Conservation (phyloP, 345 rosid species). For the Salix koriyanagi region DNA sequence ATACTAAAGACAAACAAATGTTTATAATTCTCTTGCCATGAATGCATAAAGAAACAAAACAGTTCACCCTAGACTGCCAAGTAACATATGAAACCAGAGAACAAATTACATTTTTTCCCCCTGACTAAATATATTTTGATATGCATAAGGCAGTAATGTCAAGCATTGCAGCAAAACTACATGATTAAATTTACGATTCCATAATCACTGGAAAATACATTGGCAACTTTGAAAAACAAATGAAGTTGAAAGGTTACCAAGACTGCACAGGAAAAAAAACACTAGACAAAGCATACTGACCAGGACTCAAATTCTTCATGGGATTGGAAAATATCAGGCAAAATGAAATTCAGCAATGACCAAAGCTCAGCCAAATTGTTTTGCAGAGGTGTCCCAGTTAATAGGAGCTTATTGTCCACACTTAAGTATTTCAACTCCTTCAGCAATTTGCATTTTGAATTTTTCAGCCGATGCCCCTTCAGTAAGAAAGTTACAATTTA, state of each 20-base stretch:
- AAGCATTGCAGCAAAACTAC: background rate
- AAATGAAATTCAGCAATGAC: conserved; percentile 89
- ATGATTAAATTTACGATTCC: background rate
- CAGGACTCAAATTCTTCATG: conserved; percentile 96
- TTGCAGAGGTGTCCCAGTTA: conserved; percentile 95
- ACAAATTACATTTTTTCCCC: no score
- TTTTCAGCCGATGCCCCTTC: conserved; percentile 95
- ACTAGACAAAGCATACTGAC: conserved; percentile 30
- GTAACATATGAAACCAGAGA: no score
- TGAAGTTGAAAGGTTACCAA: background rate
- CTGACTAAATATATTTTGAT: background rate
- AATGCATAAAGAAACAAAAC: no score
- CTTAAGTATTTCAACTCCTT: conserved; percentile 52
- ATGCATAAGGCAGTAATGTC: background rate
- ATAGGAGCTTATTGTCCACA: conserved; percentile 73
- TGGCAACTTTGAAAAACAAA: background rate
- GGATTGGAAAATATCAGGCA: conserved; percentile 90
- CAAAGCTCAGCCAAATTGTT: conserved; percentile 95
- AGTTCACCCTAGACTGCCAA: no score
- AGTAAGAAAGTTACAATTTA: conserved; percentile 6
- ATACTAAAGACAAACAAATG: no score
- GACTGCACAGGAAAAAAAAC: background rate
- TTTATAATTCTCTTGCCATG: no score
- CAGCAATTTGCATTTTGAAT: conserved; percentile 72
- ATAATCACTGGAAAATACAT: background rate